phyloP scores from a whole-genome alignment of 768 basidiomycete genomes.

The Lactarius akahatsu region DNA sequence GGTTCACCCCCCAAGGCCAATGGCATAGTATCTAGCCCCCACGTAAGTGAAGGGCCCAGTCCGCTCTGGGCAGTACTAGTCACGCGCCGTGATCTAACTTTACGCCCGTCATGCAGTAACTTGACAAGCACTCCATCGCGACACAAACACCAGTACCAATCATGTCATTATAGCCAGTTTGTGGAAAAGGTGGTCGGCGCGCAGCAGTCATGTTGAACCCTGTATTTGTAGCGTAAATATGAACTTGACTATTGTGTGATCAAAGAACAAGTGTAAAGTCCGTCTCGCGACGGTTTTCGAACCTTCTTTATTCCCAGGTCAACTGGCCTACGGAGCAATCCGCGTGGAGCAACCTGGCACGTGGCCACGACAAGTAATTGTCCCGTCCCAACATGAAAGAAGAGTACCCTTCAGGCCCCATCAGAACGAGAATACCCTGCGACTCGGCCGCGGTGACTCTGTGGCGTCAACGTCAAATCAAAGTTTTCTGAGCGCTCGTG shows the following conservation, averaged over 20 bases:
- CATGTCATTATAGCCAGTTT: constrained; percentile 14
- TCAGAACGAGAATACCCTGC: not conserved
- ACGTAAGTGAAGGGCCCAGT: constrained; percentile 19
- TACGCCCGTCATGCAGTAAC: constrained; percentile 19
- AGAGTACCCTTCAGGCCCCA: not conserved
- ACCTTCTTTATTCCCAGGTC: constrained; percentile 6
- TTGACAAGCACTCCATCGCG: constrained; percentile 20
- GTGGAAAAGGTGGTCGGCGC: constrained; percentile 2
- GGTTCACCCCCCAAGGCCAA: constrained; percentile 44
- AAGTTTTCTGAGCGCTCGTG: not conserved
- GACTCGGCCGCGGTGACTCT: not conserved
- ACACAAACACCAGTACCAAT: constrained; percentile 10
- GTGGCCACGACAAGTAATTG: not conserved
- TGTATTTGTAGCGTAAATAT: constrained; percentile 22
- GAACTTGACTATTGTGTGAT: not conserved
- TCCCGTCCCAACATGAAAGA: not conserved
- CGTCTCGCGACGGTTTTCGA: constrained; percentile 4
- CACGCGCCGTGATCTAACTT: constrained; percentile 11
- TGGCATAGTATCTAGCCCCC: constrained; percentile 1
- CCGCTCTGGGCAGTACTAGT: not conserved
- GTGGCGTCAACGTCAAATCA: not conserved
- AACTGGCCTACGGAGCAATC: not conserved
- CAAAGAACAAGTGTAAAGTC: not conserved
- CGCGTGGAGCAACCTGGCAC: not conserved
- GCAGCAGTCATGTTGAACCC: constrained; percentile 5